Base-by-base conservation (phyloP, 441 rosid genomes). In the Metrosideros polymorpha region DNA sequence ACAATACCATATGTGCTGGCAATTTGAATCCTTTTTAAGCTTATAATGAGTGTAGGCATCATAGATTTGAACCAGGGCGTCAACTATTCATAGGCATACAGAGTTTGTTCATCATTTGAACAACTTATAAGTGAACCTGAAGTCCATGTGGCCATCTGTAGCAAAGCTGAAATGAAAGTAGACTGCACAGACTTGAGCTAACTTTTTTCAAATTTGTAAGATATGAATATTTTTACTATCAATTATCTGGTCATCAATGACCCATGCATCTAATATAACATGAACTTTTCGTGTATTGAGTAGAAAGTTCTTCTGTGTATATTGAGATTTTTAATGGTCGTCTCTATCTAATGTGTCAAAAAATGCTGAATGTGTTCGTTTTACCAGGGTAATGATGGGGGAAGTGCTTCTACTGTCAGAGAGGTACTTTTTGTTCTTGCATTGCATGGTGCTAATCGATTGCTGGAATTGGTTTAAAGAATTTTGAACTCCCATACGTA, bases 341-440 rank as follows among this genome's bases (percentile, higher is more conserved):
- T 39, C 47, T 71, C 47, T 39, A 71, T 39, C 79, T 35, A 71
- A 39, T 39, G 63, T 5, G 47, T 35, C 79, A 71, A 71, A 10
- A 71, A 35, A 71, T 22, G 47, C 47, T 22, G 79, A 71, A 22
- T 24, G 42, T 71, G 47, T 29, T 82, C 84, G 82, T 63, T 89
- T 86, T 83, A 84, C 49, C 93, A 95, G 97, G 94, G 55, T 24
- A 87, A 86, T 42, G 90, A 87, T 79, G 75, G 89, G 43, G 88
- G 86, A 77, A 90, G 87, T 59, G 91, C 86, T 87, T 92, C 95
- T 9, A 52, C 82, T 83, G 56, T 88, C 86, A 94, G 92, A 92
- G 98, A 94, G 98, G 99, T 96, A 93, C 47, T 51, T 85, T 83
- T 30, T 12, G 84, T 53, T 43, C 82, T 52, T 84, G 89, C 77